phyloP scores from a whole-genome alignment of 805 yeast genomes.

The Scheffersomyces coipomensis region DNA sequence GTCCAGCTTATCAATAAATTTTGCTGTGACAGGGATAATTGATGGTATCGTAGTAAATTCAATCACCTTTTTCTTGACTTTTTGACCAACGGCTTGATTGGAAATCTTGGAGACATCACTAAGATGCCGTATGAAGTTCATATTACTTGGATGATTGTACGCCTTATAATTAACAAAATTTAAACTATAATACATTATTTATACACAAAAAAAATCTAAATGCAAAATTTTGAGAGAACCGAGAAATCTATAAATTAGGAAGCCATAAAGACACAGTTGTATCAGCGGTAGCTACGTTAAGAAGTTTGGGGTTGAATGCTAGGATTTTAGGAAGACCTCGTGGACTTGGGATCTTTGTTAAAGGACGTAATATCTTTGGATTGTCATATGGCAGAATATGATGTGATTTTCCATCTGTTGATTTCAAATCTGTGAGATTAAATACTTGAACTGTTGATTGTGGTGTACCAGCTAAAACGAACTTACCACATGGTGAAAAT shows the following conservation, averaged over 20 bases:
- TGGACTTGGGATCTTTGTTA: constrained; percentile 17
- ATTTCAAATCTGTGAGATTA: constrained; percentile 25
- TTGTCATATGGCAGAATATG: constrained; percentile 15
- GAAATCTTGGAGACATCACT: not conserved
- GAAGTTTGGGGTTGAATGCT: constrained; percentile 59
- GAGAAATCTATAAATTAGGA: constrained; percentile 12
- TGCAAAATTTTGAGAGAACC: not conserved
- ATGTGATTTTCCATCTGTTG: constrained; percentile 13
- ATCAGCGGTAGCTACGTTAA: constrained; percentile 66
- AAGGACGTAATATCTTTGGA: constrained; percentile 19
- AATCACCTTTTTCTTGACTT: not conserved
- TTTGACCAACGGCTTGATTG: not conserved
- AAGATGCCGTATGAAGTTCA: not conserved
- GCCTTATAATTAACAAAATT: too few species aligned
- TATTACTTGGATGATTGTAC: too few species aligned
- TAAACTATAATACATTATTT: too few species aligned
- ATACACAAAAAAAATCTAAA: too few species aligned
- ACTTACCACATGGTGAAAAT: constrained; percentile 42
- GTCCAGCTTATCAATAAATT: constrained; percentile 3
- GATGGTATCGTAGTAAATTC: not conserved
- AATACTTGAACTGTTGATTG: constrained; percentile 23
- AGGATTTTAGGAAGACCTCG: constrained; percentile 47
- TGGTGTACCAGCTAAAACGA: constrained; percentile 30
- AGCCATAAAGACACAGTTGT: constrained; percentile 39
- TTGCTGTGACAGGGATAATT: constrained; percentile 4